phyloP scores from a whole-genome alignment of 116 monocot species.

The Posidonia oceanica region DNA sequence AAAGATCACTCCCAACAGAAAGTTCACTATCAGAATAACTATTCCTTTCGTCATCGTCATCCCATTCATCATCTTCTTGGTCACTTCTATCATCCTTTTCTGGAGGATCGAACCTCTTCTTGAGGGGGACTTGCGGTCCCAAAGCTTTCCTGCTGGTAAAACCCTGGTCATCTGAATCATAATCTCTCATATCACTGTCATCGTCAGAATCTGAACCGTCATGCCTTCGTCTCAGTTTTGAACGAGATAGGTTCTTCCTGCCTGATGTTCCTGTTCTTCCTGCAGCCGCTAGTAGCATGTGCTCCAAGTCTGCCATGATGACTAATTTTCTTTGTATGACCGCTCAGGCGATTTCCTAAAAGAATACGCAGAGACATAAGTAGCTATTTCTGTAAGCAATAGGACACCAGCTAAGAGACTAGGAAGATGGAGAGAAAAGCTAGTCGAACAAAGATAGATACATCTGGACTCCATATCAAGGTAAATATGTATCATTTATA shows the following conservation, averaged over 20 bases:
- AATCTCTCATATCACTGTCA: constrained; percentile 51
- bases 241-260: constrained; percentile 28
- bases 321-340: no score
- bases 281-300: constrained; percentile 76
- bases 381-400: no score
- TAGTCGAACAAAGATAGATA: no score
- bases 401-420: no score
- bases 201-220: constrained; percentile 51
- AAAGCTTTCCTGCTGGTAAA: constrained; percentile 26
- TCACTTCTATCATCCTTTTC: constrained; percentile 35
- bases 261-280: constrained; percentile 57
- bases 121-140: constrained; percentile 51
- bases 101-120: constrained; percentile 57
- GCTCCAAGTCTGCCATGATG: constrained; percentile 63
- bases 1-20: constrained; percentile 53
- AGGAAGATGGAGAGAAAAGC: no score
- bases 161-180: constrained; percentile 32
- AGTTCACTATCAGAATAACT: constrained; percentile 38
- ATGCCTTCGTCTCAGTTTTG: constrained; percentile 26
- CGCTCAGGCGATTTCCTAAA: no score
- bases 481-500: no score
- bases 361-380: no score
- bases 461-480: no score
- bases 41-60: constrained; percentile 5
- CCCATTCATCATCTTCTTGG: constrained; percentile 14